A percentile compares a stretch with the other conserved stretches of the same genome.
Conservation (phyloP, 1,284 basidiomycete species). For the Cryptococcus sp. region DNA sequence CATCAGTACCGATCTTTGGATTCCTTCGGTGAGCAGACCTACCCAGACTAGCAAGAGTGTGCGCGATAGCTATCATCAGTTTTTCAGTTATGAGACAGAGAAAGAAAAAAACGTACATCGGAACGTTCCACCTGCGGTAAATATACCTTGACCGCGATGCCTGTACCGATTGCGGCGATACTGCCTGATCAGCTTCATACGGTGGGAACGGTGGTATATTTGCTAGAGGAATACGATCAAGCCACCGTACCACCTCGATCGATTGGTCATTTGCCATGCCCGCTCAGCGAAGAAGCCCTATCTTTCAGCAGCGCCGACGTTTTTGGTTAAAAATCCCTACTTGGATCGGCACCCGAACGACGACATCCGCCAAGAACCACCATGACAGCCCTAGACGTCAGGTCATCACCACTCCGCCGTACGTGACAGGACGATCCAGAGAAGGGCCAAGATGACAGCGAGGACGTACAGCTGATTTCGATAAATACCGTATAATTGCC, state of each 20-base stretch:
- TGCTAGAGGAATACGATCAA: not conserved
- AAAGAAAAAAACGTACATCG: too few species aligned
- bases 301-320: too few species aligned
- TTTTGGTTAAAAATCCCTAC: too few species aligned
- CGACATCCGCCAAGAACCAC: not conserved
- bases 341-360: not conserved
- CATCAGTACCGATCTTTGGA: too few species aligned
- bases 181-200: too few species aligned
- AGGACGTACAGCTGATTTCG: not conserved
- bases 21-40: too few species aligned
- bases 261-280: not conserved
- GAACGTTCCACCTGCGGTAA: too few species aligned
- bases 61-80: not conserved
- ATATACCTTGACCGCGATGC: too few species aligned
- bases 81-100: too few species aligned
- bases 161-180: too few species aligned
- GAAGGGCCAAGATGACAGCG: too few species aligned
- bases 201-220: not conserved
- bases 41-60: not conserved
- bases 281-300: not conserved
- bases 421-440: not conserved
- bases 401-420: not conserved
- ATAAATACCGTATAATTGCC: not conserved
- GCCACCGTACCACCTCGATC: not conserved
- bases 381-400: not conserved